These are phyloP conservation scores for Euphorbia corollata DNA, from an alignment of 441 rosid genomes.

Conservation along the genomic window DNA sequence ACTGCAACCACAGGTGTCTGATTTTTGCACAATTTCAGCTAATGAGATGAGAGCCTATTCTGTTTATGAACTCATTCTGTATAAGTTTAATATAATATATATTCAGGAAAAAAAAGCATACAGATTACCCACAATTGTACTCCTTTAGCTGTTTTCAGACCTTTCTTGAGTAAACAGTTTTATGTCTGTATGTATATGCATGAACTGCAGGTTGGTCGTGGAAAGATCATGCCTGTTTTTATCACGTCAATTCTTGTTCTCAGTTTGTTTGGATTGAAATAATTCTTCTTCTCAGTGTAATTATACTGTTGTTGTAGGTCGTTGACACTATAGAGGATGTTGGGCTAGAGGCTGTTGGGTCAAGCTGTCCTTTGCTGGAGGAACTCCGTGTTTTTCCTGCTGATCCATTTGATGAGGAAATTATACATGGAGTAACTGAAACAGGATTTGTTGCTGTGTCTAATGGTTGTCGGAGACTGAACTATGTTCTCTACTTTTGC, in stretches of 20 bases:
- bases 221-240: no score
- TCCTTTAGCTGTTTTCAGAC: neutral
- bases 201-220: neutral
- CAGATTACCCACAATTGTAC: neutral
- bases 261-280: no score
- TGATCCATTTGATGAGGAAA: constrained; percentile 53
- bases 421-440: constrained; percentile 48
- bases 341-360: constrained; percentile 59
- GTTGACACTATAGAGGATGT: constrained; percentile 57
- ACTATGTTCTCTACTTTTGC: constrained; percentile 62
- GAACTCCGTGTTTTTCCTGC: constrained; percentile 69
- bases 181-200: neutral
- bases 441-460: constrained; percentile 59
- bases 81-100: neutral
- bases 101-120: neutral
- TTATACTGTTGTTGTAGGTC: constrained; percentile 36
- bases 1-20: neutral
- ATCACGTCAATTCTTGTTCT: no score
- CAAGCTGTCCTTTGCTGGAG: constrained; percentile 50
- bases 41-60: neutral
- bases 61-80: neutral
- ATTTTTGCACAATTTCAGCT: neutral
- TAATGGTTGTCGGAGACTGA: constrained; percentile 50
- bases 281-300: neutral
- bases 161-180: neutral